Evolutionary conservation across 208 protist genomes (phyloP).

Genomic region (Chromosphaera perkinsii): DNA sequence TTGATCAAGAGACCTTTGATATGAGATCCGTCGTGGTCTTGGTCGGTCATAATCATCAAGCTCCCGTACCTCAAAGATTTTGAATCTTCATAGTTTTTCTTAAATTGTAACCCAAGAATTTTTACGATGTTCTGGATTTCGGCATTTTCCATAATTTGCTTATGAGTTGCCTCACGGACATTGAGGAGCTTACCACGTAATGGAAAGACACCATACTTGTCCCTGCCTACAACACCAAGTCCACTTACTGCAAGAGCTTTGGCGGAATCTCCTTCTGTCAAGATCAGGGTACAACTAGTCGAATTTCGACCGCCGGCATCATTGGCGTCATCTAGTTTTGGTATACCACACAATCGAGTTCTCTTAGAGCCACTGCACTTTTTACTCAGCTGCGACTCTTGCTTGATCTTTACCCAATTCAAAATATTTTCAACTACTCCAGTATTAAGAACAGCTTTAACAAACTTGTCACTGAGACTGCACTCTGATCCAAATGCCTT

Average conservation of each 20-base stretch:
- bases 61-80: conserved; percentile 94
- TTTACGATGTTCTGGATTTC: conserved; percentile 79
- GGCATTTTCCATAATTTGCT: conserved; percentile 78
- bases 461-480: conserved; percentile 76
- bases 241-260: conserved; percentile 72
- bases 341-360: conserved; percentile 70
- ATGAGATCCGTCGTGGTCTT: conserved; percentile 99
- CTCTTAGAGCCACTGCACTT: conserved; percentile 52
- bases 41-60: conserved; percentile 99
- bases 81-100: conserved; percentile 58
- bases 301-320: conserved; percentile 82
- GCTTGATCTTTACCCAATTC: conserved; percentile 88
- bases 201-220: conserved; percentile 99
- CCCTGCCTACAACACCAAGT: conserved; percentile 91
- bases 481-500: conserved; percentile 91
- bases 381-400: conserved; percentile 74
- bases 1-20: conserved; percentile 99
- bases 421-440: conserved; percentile 88
- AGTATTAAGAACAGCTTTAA: conserved; percentile 70
- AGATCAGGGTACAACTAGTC: conserved; percentile 85
- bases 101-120: conserved; percentile 76
- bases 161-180: conserved; percentile 86
- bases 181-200: conserved; percentile 98
- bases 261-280: conserved; percentile 88
- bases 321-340: conserved; percentile 99